Base-by-base conservation (phyloP, 2,329 filamentous ascomycete species). In the Hypoxylon sp. region DNA sequence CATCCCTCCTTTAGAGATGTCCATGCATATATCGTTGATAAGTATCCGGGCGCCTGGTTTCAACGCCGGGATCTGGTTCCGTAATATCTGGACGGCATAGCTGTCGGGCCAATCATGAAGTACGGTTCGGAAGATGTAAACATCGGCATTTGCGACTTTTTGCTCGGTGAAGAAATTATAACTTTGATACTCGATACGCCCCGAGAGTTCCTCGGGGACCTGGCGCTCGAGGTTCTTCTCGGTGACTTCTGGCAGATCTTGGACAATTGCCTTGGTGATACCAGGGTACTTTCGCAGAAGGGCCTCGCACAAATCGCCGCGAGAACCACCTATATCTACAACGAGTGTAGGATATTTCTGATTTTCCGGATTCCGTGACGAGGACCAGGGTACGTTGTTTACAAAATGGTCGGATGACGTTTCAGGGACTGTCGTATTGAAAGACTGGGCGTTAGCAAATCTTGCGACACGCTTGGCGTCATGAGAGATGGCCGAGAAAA, bases 131-230 rank as follows among this genome's bases (percentile, higher is more conserved):
- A 43, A 43, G n/a, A 43, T 43, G n/a, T 43, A 43, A 5, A 43
- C 38, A 43, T 43, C 38, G 38, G 38, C 38, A n/a, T 43, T 43
- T 6, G 5, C 1, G 10, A 43, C 38, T 43, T 2, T 2, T 19
- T 43, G 38, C 10, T 43, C 38, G 19, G 38, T 43, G 10, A 43
- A 43, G 38, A 43, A 43, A 19, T 43, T 43, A n/a, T 43, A 43
- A 6, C 38, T 43, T 43, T 43, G 38, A 9, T 43, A 43, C n/a
- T 43, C 38, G 1, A 43, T 43, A 6, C 38, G 38, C 5, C 38
- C 38, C 19, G n/a, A 43, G 9, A 43, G 7, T 19, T 43, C 38
- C 38, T 43, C 38, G 6, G 38, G 17, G n/a, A 43, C 10, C n/a
- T 43, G 38, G n/a, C 38, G 38, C 10, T 43, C 38, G n/a, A 43